These are phyloP conservation scores for Microcyclosporella mali DNA, from an alignment of 2,329 filamentous ascomycete species.

Conservation along the genomic window DNA sequence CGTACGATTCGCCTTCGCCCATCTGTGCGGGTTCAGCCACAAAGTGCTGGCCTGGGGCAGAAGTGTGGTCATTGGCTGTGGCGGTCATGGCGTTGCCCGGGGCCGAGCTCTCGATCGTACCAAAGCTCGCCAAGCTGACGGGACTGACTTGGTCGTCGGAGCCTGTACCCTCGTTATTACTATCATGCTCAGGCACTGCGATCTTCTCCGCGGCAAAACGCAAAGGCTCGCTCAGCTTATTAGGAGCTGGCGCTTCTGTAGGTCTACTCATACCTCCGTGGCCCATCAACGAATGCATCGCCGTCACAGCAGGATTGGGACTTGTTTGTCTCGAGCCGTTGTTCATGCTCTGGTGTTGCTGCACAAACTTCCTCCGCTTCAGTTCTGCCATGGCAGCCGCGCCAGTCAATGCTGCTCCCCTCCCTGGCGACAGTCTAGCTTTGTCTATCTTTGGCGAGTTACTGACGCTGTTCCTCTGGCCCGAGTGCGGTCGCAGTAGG, in stretches of 20 bases:
- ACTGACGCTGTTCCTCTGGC: slow-evolving; percentile 15
- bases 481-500: slow-evolving; percentile 21
- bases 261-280: slow-evolving; percentile 38
- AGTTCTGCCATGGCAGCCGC: slow-evolving; percentile 45
- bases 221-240: slow-evolving; percentile 44
- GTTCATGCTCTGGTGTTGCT: slow-evolving; percentile 16
- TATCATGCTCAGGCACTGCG: slow-evolving; percentile 39
- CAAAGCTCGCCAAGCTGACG: slow-evolving; percentile 50
- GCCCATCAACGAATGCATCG: slow-evolving; percentile 41
- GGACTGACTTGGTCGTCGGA: slow-evolving; percentile 46
- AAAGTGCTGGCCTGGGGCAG: slow-evolving; percentile 33
- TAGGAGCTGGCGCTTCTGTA: slow-evolving; percentile 39
- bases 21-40: slow-evolving; percentile 32
- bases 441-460: slow-evolving; percentile 39
- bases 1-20: slow-evolving; percentile 34
- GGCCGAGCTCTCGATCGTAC: slow-evolving; percentile 44
- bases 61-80: slow-evolving; percentile 47
- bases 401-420: slow-evolving; percentile 36
- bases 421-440: slow-evolving; percentile 33
- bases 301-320: slow-evolving; percentile 42
- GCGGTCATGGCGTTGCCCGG: slow-evolving; percentile 36
- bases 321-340: slow-evolving; percentile 38
- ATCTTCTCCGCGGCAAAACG: slow-evolving; percentile 44
- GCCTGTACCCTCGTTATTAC: slow-evolving; percentile 33
- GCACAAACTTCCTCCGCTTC: slow-evolving; percentile 38